phyloP scores from a whole-genome alignment of 176 grass and related monocot species.

The Echinochloa phyllopogon region DNA sequence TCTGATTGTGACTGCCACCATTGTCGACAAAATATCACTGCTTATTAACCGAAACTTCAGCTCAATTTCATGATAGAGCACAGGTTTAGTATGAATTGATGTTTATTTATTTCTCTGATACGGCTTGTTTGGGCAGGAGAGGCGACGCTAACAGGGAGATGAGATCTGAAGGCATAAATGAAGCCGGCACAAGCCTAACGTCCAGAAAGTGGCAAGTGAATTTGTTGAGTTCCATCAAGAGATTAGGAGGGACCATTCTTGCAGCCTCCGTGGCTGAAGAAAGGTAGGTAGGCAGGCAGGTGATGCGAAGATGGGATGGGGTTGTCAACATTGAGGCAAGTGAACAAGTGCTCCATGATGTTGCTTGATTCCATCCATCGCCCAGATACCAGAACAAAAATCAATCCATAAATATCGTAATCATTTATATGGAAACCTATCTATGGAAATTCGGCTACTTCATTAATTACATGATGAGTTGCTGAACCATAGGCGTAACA shows the following conservation, averaged over 20 bases:
- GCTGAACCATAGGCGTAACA: constrained; percentile 12
- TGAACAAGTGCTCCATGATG: constrained; percentile 45
- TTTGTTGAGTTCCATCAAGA: constrained; percentile 36
- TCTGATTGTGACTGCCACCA: constrained; percentile 41
- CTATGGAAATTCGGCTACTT: constrained; percentile 15
- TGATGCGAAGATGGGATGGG: constrained; percentile 21
- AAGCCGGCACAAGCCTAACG: constrained; percentile 26
- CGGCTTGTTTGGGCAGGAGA: neutral
- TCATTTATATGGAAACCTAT: neutral
- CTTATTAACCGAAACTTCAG: constrained; percentile 25
- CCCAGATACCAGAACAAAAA: constrained; percentile 38
- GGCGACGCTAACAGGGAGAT: constrained; percentile 20
- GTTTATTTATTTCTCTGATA: constrained; percentile 22
- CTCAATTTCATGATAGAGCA: constrained; percentile 1
- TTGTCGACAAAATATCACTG: neutral
- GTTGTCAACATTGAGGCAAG: constrained; percentile 36
- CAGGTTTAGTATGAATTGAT: constrained; percentile 10
- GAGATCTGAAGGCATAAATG: constrained; percentile 39
- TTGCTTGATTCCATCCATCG: constrained; percentile 24
- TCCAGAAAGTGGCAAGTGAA: constrained; percentile 46
- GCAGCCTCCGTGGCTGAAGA: constrained; percentile 19
- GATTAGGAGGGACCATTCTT: constrained; percentile 37
- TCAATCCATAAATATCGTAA: neutral
- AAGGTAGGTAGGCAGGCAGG: constrained; percentile 35
- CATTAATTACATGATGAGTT: constrained; percentile 44